Conservation (phyloP, 352 stramenopile genomes). For the Pythium graminicola region DNA sequence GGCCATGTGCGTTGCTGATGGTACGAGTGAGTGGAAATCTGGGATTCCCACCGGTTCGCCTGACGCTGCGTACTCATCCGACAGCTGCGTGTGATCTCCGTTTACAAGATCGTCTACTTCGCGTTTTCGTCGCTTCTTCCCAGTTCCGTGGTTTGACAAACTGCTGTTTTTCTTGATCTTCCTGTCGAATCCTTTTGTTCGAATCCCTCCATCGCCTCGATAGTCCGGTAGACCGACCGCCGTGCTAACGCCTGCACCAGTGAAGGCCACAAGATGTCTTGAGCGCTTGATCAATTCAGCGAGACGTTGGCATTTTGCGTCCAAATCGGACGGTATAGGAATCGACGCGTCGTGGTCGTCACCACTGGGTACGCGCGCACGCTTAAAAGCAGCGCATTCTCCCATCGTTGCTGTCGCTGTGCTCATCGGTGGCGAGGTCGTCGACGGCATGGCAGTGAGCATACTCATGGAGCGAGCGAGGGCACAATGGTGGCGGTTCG, state of each 20-base stretch:
- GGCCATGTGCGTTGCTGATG: conserved; percentile 76
- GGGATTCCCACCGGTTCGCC: conserved; percentile 26
- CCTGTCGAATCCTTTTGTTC: conserved; percentile 50
- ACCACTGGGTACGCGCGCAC: conserved; percentile 21
- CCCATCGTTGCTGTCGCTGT: neutral
- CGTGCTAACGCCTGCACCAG: conserved; percentile 72
- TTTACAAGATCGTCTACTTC: conserved; percentile 1
- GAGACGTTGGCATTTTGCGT: conserved; percentile 51
- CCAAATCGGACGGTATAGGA: conserved; percentile 28
- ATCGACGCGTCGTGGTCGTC: conserved; percentile 9
- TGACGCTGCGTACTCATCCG: neutral
- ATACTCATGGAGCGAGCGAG: no score
- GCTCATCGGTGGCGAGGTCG: neutral
- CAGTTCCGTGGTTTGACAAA: neutral
- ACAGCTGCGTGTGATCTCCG: neutral
- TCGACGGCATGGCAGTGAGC: neutral
- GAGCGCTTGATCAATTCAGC: conserved; percentile 51
- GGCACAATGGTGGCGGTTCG: no score
- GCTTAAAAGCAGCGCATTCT: neutral
- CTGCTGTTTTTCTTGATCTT: conserved; percentile 6
- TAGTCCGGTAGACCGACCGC: conserved; percentile 77
- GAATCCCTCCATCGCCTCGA: conserved; percentile 71
- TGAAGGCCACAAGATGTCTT: conserved; percentile 74
- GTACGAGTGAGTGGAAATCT: conserved; percentile 62
- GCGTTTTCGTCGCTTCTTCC: conserved; percentile 9